phyloP scores from a whole-genome alignment of 441 rosid species.

The Croton laevigatus region DNA sequence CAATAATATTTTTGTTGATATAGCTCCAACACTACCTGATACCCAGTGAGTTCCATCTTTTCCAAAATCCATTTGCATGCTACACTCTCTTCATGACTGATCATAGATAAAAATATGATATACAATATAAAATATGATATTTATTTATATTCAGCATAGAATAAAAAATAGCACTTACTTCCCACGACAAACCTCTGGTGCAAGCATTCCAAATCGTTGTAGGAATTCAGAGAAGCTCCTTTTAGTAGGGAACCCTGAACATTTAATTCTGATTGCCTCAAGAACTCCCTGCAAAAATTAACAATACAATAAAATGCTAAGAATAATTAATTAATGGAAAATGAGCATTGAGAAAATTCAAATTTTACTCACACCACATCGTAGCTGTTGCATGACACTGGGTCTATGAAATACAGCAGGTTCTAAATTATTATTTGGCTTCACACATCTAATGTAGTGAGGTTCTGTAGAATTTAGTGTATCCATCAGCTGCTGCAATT shows the following conservation, averaged over 20 bases:
- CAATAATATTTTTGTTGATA: not conserved
- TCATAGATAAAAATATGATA: slow-evolving; percentile 20
- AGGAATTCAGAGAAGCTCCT: slow-evolving; percentile 72
- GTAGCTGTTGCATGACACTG: slow-evolving; percentile 81
- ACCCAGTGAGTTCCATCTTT: slow-evolving; percentile 57
- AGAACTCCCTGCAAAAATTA: slow-evolving; percentile 75
- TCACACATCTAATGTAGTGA: slow-evolving; percentile 92
- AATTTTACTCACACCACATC: slow-evolving; percentile 76
- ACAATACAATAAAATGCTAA: slow-evolving; percentile 21
- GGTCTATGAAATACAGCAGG: slow-evolving; percentile 66
- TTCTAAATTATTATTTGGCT: slow-evolving; percentile 72
- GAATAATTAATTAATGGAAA: slow-evolving; percentile 13
- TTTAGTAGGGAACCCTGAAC: slow-evolving; percentile 78
- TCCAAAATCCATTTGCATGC: slow-evolving; percentile 81
- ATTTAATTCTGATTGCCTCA: slow-evolving; percentile 88
- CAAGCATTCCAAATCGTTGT: slow-evolving; percentile 60
- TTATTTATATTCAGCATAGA: slow-evolving; percentile 7
- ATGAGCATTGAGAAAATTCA: slow-evolving; percentile 20
- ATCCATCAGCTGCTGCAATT: slow-evolving; percentile 88
- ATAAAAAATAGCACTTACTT: slow-evolving; percentile 44
- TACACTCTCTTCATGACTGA: slow-evolving; percentile 63
- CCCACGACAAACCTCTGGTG: slow-evolving; percentile 53
- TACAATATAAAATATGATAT: not conserved
- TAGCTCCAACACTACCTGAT: slow-evolving; percentile 50
- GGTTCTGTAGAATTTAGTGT: slow-evolving; percentile 78